phyloP scores from a whole-genome alignment of 352 stramenopile species.

The Phytophthora fragariae region DNA sequence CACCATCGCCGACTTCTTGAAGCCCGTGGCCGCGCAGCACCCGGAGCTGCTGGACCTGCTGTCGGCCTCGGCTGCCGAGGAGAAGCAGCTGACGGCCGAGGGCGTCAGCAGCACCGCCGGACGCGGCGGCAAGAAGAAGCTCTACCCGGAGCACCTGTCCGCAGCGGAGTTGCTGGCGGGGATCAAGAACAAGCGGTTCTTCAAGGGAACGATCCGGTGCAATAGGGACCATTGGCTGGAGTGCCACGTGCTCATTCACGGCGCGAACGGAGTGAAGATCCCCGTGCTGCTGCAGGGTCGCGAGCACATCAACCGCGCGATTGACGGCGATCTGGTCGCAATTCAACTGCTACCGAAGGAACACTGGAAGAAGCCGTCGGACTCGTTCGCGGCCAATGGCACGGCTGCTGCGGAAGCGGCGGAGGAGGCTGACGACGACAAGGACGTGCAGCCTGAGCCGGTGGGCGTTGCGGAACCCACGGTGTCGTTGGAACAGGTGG shows the following conservation, averaged over 20 bases:
- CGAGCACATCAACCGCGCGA: slow-evolving; percentile 96
- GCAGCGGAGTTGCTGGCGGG: slow-evolving; percentile 83
- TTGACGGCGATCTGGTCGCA: slow-evolving; percentile 98
- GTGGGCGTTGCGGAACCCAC: slow-evolving; percentile 72
- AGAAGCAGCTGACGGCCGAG: slow-evolving; percentile 38
- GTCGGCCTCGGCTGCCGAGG: slow-evolving; percentile 43
- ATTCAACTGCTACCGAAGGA: slow-evolving; percentile 93
- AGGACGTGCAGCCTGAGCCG: slow-evolving; percentile 38
- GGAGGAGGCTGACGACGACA: slow-evolving; percentile 53
- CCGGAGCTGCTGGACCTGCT: slow-evolving; percentile 73
- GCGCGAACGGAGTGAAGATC: slow-evolving; percentile 64
- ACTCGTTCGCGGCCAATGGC: slow-evolving; percentile 67
- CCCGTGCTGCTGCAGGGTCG: slow-evolving; percentile 77
- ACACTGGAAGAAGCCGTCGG: slow-evolving; percentile 80
- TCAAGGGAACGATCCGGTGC: slow-evolving; percentile 90
- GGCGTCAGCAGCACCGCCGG: slow-evolving; percentile 54
- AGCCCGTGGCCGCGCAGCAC: slow-evolving; percentile 50
- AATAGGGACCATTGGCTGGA: slow-evolving; percentile 89
- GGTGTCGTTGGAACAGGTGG: slow-evolving; percentile 66
- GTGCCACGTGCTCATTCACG: slow-evolving; percentile 84
- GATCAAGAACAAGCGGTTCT: slow-evolving; percentile 89
- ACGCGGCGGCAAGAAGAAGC: slow-evolving; percentile 46
- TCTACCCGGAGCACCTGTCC: slow-evolving; percentile 83
- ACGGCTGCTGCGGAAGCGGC: slow-evolving; percentile 48
- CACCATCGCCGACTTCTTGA: slow-evolving; percentile 72